These are phyloP conservation scores for Lathyrus aphaca DNA, from an alignment of 306 rosid genomes.

Conservation along the genomic window DNA sequence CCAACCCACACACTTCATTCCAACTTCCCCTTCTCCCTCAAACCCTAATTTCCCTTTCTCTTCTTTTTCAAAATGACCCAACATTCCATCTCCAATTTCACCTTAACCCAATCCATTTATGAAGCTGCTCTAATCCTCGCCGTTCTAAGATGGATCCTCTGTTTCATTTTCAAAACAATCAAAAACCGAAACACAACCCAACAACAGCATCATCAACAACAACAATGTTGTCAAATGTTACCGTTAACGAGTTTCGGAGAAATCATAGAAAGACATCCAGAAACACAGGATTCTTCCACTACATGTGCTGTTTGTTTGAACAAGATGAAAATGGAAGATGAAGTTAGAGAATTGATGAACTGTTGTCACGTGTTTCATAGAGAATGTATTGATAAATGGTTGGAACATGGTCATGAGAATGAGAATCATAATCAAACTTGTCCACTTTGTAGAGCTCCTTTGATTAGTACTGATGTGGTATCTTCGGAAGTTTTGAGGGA, in stretches of 20 bases:
- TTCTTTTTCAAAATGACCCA: conserved; percentile 44
- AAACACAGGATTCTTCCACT: conserved; percentile 24
- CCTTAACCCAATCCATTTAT: conserved; percentile 57
- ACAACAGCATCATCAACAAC: neutral
- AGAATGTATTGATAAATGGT: conserved; percentile 82
- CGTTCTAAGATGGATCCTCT: conserved; percentile 59
- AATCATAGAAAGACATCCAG: conserved; percentile 45
- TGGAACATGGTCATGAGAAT: conserved; percentile 53
- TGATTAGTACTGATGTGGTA: conserved; percentile 35
- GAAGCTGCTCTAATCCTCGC: conserved; percentile 71
- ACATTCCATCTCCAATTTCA: conserved; percentile 44
- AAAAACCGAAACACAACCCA: conserved; percentile 26
- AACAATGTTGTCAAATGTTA: conserved; percentile 11
- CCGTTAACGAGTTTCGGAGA: conserved; percentile 61
- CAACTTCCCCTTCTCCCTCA: conserved; percentile 58
- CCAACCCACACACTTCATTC: conserved; percentile 32
- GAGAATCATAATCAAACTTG: conserved; percentile 57
- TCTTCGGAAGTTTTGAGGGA: conserved; percentile 43
- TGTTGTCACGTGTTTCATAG: conserved; percentile 77
- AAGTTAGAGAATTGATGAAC: conserved; percentile 71
- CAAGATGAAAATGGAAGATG: conserved; percentile 51
- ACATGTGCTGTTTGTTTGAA: conserved; percentile 78
- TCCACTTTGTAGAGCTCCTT: conserved; percentile 78
- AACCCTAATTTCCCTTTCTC: conserved; percentile 17
- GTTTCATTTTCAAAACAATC: conserved; percentile 47